A percentile compares a stretch with the other conserved stretches of the same genome.
Conservation (phyloP, 2,329 filamentous ascomycete genomes). For the Parascedosporium putredinis region DNA sequence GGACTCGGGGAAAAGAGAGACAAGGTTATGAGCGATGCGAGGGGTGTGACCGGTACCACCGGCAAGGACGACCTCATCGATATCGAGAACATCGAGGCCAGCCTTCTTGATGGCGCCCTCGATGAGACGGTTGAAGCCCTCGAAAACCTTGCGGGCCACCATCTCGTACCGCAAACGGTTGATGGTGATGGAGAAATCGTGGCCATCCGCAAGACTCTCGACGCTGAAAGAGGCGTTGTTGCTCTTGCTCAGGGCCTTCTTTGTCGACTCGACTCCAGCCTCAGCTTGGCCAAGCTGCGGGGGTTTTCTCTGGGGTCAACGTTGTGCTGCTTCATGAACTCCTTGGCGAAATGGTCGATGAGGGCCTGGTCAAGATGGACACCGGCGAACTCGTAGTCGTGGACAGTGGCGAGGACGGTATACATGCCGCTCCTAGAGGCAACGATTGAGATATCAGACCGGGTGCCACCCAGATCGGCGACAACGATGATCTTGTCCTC, state of each 20-base stretch:
- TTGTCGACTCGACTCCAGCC: conserved; percentile 84
- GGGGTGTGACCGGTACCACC: conserved; percentile 91
- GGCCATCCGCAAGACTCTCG: conserved; percentile 77
- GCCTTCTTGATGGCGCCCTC: conserved; percentile 85
- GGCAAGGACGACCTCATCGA: conserved; percentile 88
- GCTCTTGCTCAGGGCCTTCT: conserved; percentile 84
- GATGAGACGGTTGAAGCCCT: conserved; percentile 77
- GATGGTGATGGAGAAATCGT: conserved; percentile 85
- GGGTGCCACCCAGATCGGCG: conserved; percentile 83
- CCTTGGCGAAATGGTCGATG: conserved; percentile 95
- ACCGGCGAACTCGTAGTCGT: conserved; percentile 92
- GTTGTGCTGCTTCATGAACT: conserved; percentile 96
- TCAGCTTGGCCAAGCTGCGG: conserved; percentile 80
- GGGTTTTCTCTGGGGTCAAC: conserved; percentile 75
- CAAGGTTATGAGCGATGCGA: conserved; percentile 75
- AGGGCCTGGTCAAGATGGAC: conserved; percentile 79
- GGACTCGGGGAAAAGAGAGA: conserved; percentile 67
- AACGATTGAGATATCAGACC: conserved; percentile 83
- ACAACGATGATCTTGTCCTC: conserved; percentile 87
- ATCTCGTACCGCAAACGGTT: conserved; percentile 93
- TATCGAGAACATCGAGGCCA: conserved; percentile 78
- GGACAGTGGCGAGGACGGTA: conserved; percentile 82
- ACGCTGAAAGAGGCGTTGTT: conserved; percentile 85
- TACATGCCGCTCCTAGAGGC: conserved; percentile 93
- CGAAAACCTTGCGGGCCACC: conserved; percentile 74